These are phyloP conservation scores for Leersia perrieri DNA, from an alignment of 176 grass and related monocot genomes.

Conservation along the genomic window DNA sequence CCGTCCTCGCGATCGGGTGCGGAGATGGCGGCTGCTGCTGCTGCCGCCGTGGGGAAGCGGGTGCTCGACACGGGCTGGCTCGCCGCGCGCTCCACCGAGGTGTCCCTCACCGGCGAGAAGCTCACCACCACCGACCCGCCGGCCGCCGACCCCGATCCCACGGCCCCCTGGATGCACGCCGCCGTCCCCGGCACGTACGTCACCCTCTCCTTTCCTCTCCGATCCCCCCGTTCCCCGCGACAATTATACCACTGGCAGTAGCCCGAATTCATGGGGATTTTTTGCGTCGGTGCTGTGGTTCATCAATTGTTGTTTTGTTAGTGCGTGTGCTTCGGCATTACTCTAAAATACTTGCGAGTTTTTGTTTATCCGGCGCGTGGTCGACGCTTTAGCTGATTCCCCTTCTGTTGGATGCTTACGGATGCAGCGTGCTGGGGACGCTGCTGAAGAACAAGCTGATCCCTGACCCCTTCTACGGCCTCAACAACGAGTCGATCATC, in stretches of 20 bases:
- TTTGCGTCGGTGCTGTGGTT: conserved; percentile 9
- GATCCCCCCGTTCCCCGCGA: neutral
- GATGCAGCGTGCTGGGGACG: conserved; percentile 77
- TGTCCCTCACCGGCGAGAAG: conserved; percentile 72
- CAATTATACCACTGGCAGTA: neutral
- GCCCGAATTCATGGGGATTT: neutral
- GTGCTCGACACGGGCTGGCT: conserved; percentile 85
- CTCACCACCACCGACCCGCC: conserved; percentile 86
- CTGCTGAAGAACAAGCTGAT: conserved; percentile 83
- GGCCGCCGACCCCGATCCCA: conserved; percentile 1
- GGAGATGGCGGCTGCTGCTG: conserved; percentile 17
- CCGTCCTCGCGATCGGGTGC: neutral
- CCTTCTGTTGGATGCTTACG: conserved; percentile 21
- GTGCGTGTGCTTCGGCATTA: neutral
- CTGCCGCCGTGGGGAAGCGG: conserved; percentile 47
- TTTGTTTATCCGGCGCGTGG: neutral
- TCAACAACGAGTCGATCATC: conserved; percentile 91
- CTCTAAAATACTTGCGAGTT: neutral
- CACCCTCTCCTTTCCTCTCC: neutral
- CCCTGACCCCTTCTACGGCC: conserved; percentile 93
- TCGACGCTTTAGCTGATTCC: neutral
- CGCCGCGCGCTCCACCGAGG: conserved; percentile 83
- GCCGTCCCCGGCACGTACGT: conserved; percentile 89
- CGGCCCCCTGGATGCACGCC: conserved; percentile 78
- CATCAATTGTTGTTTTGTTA: neutral